These are phyloP conservation scores for Diplodia mutila DNA, from an alignment of 2,329 filamentous ascomycete species.

Conservation along the genomic window DNA sequence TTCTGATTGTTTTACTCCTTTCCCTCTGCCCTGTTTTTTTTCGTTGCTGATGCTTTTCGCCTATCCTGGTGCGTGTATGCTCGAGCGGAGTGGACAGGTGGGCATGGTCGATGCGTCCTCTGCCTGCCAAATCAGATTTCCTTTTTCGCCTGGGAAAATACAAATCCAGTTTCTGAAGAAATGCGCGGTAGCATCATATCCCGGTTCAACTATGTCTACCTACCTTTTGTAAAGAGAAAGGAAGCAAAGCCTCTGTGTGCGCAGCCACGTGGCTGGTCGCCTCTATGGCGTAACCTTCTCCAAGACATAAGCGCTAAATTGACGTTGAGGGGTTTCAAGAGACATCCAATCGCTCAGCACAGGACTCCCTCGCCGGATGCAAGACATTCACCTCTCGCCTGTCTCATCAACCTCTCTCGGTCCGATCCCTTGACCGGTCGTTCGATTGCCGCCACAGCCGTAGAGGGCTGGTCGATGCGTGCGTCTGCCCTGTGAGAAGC, in stretches of 20 bases:
- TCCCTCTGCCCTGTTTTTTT: conserved; percentile 16
- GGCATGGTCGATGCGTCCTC: conserved; percentile 13
- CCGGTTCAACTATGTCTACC: background rate
- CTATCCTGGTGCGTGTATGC: conserved; percentile 19
- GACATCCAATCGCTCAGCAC: background rate
- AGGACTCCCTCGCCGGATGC: background rate
- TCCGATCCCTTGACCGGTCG: background rate
- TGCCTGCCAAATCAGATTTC: conserved; percentile 3
- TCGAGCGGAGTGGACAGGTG: conserved; percentile 14
- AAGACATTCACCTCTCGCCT: background rate
- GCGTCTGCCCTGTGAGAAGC: background rate
- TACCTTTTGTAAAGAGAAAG: background rate
- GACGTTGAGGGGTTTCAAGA: background rate
- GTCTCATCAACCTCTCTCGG: background rate
- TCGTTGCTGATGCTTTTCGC: conserved; percentile 9
- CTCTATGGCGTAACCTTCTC: background rate
- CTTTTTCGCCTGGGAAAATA: conserved; percentile 15
- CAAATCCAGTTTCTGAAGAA: conserved; percentile 12
- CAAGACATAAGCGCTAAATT: background rate
- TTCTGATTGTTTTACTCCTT: conserved; percentile 21
- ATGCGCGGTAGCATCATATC: background rate
- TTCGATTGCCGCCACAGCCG: background rate
- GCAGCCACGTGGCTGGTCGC: background rate
- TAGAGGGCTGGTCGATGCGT: background rate
- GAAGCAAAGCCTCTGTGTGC: background rate